phyloP scores from a whole-genome alignment of 1,284 basidiomycete species.

The Ustilago nuda region DNA sequence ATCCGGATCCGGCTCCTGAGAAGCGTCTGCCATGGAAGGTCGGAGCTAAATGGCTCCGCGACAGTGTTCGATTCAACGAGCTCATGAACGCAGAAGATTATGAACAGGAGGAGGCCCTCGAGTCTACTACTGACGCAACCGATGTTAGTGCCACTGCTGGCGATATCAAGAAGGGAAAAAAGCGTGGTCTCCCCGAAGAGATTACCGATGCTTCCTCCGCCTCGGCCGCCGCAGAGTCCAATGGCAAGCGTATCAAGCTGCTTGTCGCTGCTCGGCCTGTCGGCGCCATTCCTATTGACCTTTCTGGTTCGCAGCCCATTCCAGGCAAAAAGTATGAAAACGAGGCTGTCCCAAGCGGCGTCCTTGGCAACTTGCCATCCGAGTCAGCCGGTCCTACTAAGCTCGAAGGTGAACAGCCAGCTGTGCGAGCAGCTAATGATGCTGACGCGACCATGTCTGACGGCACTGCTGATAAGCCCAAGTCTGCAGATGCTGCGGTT shows the following conservation, averaged over 20 bases:
- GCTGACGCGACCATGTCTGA: constrained; percentile 63
- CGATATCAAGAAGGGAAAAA: constrained; percentile 46
- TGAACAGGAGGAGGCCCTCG: constrained; percentile 59
- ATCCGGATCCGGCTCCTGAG: constrained; percentile 66
- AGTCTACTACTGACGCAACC: constrained; percentile 24
- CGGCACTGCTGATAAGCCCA: constrained; percentile 40
- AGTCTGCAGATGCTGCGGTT: constrained; percentile 71
- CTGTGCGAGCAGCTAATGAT: constrained; percentile 50
- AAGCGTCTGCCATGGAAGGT: constrained; percentile 58
- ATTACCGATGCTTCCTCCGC: constrained; percentile 56
- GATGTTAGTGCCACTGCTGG: constrained; percentile 28
- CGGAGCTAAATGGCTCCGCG: constrained; percentile 63
- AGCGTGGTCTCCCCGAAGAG: constrained; percentile 65
- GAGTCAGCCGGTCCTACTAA: constrained; percentile 40
- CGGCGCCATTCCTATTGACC: constrained; percentile 64
- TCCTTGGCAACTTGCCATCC: constrained; percentile 64
- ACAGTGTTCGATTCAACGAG: constrained; percentile 66
- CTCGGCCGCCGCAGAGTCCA: constrained; percentile 37
- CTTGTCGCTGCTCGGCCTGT: constrained; percentile 62
- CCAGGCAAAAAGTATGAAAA: constrained; percentile 68
- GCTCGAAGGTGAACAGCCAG: constrained; percentile 38
- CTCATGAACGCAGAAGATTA: constrained; percentile 69
- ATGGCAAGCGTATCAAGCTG: constrained; percentile 66
- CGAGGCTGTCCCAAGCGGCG: constrained; percentile 61
- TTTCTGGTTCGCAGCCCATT: constrained; percentile 63